Base-by-base conservation (phyloP, 192 early-diverging fungal genomes). In the Backusella tuberculispora region DNA sequence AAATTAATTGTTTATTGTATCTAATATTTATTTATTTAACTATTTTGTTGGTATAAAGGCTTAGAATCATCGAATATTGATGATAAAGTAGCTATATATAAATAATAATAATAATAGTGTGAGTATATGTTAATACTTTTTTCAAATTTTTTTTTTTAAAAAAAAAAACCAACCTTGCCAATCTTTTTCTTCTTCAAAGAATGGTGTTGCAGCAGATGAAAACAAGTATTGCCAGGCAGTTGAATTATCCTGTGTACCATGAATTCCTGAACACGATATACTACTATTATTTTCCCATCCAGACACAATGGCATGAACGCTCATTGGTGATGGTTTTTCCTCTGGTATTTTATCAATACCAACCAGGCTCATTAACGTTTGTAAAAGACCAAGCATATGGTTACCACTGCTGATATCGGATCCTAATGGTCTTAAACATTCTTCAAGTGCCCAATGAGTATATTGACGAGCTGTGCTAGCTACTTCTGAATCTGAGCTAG, bases 341-440 rank as follows among this genome's bases (percentile, higher is more conserved):
- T 21, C n/a, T 15, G 17, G 21, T 5, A 45, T 45, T 29, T 45
- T 69, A 43, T 69, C 68, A 46, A 45, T 26, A n/a, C 68, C 68
- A 69, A 69, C 44, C 4, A 69, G 42, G 13, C 5, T 69, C 68
- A 69, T 69, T 14, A 69, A 37, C 6, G 45, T 47, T 24, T 46
- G 38, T 12, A 69, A 45, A 34, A 69, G 68, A 29, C 42, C 24
- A 9, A 69, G 13, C 19, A 45, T 45, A 43, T 47, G 68, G 29
- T 40, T n/a, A 17, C 19, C 45, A 9, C 24, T 47, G 10, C 24
- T 69, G 10, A 69, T 12, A 12, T 69, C 68, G 21, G 38, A 21
- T 5, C 24, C 42, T 45, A 69, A 26, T 5, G 78, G 78, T 24
- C 42, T 46, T 13, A 80, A 41, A 40, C 74, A 80, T 21, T 80